Percentiles rank a stretch among this genome's conserved stretches.
Conservation (phyloP, 352 stramenopile species). For the Peronospora belbahrii region DNA sequence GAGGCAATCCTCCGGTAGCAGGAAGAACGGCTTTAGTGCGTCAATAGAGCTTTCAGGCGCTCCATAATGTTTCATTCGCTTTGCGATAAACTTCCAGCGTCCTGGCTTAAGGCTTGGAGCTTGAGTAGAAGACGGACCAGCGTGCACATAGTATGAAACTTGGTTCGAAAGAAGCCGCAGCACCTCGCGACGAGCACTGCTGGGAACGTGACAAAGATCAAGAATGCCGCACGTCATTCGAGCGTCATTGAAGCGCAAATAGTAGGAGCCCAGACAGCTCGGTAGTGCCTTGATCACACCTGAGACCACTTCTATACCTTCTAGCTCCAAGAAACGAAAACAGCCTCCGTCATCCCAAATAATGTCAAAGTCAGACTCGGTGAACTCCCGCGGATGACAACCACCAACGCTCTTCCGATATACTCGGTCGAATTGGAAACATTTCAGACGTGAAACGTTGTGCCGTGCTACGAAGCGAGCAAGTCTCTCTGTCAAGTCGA, state of each 20-base stretch:
- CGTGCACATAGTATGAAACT: conserved; percentile 56
- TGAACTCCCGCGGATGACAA: conserved; percentile 73
- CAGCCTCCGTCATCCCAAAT: conserved; percentile 69
- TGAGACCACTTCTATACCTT: conserved; percentile 68
- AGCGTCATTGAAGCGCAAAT: conserved; percentile 74
- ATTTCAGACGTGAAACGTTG: conserved; percentile 75
- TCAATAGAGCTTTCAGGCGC: conserved; percentile 43
- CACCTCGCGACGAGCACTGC: conserved; percentile 49
- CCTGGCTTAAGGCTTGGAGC: conserved; percentile 53
- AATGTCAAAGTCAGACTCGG: conserved; percentile 79
- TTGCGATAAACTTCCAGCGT: conserved; percentile 66
- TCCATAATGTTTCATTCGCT: conserved; percentile 59
- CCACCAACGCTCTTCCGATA: conserved; percentile 69
- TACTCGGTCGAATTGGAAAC: conserved; percentile 80
- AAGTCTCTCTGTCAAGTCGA: conserved; percentile 77
- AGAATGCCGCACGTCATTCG: conserved; percentile 60
- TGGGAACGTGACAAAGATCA: conserved; percentile 55
- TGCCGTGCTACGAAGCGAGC: conserved; percentile 75
- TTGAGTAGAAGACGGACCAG: conserved; percentile 47
- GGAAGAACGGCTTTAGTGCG: conserved; percentile 64
- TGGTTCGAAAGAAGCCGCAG: conserved; percentile 73
- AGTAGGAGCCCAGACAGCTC: conserved; percentile 60
- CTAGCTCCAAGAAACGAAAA: conserved; percentile 68
- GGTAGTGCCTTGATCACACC: conserved; percentile 62
- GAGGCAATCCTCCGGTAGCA: conserved; percentile 53